Percentiles rank a stretch among this genome's conserved stretches.
Evolutionary conservation across 805 yeast genomes (phyloP).

Genomic region (Candida pseudoglaebosa): DNA sequence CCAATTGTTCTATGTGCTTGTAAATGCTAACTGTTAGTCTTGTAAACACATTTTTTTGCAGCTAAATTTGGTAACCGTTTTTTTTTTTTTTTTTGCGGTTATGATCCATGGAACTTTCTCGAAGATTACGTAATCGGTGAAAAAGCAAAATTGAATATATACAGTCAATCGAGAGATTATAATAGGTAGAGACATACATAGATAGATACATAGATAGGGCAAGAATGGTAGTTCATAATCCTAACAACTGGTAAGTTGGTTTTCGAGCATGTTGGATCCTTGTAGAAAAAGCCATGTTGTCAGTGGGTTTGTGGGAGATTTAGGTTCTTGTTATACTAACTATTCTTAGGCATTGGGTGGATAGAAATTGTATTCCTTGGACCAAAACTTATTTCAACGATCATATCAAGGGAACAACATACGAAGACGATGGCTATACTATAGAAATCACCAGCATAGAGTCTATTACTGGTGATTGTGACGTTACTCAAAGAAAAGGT

Average conservation of each 20-base stretch:
- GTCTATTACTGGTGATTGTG: slow-evolving; percentile 64
- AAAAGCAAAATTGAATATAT: too few relatives aligned
- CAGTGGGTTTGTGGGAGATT: too few relatives aligned
- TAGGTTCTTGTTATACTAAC: slow-evolving; percentile 15
- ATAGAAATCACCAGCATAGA: slow-evolving; percentile 37
- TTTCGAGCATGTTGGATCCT: too few relatives aligned
- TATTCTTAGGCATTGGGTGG: slow-evolving; percentile 64
- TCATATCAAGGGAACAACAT: slow-evolving; percentile 27
- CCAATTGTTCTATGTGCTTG: background rate
- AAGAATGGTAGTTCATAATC: slow-evolving; percentile 63
- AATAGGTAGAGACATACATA: too few relatives aligned
- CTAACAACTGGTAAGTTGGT: slow-evolving; percentile 66
- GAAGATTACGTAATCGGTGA: slow-evolving; percentile 1
- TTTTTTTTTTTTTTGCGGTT: background rate
- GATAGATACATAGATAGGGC: background rate
- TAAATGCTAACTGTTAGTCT: background rate
- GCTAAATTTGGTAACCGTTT: background rate
- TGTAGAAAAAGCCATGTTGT: too few relatives aligned
- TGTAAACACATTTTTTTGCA: slow-evolving; percentile 3
- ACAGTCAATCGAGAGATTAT: too few relatives aligned
- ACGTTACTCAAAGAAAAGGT: slow-evolving; percentile 81
- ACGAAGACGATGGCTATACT: slow-evolving; percentile 21
- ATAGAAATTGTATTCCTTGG: slow-evolving; percentile 66
- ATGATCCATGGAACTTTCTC: slow-evolving; percentile 4
- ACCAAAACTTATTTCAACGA: slow-evolving; percentile 47